Conservation (phyloP, 2,329 filamentous ascomycete species). For the Lomentospora prolificans region DNA sequence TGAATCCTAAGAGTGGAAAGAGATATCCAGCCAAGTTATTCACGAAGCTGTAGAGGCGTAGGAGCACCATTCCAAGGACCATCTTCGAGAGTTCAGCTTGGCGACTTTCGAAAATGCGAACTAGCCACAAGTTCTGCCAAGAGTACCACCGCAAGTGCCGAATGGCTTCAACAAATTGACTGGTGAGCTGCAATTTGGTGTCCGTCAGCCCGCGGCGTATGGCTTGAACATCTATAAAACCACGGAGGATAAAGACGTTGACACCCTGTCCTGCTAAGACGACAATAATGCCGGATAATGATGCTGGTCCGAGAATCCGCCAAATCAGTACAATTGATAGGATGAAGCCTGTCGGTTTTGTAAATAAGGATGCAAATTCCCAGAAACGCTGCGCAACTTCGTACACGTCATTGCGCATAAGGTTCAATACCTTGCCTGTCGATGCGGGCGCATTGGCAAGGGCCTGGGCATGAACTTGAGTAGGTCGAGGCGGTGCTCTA, state of each 20-base stretch:
- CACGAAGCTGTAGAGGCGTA: conserved; percentile 53
- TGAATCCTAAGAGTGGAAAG: conserved; percentile 74
- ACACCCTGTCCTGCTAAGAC: conserved; percentile 58
- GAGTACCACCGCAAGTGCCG: conserved; percentile 74
- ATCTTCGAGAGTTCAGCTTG: conserved; percentile 57
- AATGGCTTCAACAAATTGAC: conserved; percentile 80
- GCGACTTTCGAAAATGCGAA: conserved; percentile 57
- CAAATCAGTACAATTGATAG: conserved; percentile 66
- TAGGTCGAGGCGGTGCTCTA: neutral
- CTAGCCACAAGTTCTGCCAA: conserved; percentile 70
- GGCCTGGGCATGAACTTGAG: conserved; percentile 4
- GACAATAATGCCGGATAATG: conserved; percentile 61
- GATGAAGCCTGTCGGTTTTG: conserved; percentile 66
- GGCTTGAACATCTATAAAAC: conserved; percentile 59
- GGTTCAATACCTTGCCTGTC: conserved; percentile 82
- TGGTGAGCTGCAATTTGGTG: conserved; percentile 65
- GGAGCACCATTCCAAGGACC: conserved; percentile 54
- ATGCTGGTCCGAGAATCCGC: conserved; percentile 71
- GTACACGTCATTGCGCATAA: conserved; percentile 75
- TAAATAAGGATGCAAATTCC: conserved; percentile 71
- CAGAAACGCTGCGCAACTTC: conserved; percentile 78
- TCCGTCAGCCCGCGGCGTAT: conserved; percentile 67
- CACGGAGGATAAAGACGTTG: conserved; percentile 58
- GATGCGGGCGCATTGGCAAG: conserved; percentile 47
- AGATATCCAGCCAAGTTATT: conserved; percentile 63